Conservation (phyloP, 345 rosid species). For the Iberis pinnata region DNA sequence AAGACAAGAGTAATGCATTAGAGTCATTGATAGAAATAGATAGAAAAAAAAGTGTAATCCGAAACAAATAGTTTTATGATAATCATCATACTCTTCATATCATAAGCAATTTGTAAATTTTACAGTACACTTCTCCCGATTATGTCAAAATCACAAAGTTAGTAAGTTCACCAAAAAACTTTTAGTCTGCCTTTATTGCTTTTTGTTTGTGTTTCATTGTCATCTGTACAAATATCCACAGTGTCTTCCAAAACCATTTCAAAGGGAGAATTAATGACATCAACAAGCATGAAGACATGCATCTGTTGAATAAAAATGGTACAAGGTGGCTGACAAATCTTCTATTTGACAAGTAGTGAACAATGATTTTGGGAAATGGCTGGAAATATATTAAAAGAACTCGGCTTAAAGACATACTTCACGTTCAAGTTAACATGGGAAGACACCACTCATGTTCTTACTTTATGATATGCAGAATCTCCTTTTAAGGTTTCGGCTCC, state of each 20-base stretch:
- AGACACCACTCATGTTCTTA: slow-evolving; percentile 1
- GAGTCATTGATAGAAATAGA: background rate
- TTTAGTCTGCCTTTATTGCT: no score
- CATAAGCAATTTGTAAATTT: background rate
- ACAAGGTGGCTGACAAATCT: background rate
- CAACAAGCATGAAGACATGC: background rate
- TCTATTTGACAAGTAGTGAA: background rate
- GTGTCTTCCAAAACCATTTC: background rate
- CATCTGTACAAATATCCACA: background rate
- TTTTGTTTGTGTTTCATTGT: no score
- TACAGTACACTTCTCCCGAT: background rate
- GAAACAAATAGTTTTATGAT: background rate
- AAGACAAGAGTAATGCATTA: no score
- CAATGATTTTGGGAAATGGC: background rate
- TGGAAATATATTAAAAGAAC: background rate
- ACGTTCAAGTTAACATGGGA: background rate
- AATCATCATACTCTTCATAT: background rate
- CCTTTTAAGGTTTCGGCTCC: no score
- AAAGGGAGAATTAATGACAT: background rate
- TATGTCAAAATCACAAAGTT: no score
- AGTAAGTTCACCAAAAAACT: no score
- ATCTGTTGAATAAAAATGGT: background rate
- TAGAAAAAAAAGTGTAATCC: background rate
- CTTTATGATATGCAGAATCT: background rate
- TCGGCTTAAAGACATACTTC: background rate